Base-by-base conservation (phyloP, 345 rosid genomes). In the Ailanthus altissimus region DNA sequence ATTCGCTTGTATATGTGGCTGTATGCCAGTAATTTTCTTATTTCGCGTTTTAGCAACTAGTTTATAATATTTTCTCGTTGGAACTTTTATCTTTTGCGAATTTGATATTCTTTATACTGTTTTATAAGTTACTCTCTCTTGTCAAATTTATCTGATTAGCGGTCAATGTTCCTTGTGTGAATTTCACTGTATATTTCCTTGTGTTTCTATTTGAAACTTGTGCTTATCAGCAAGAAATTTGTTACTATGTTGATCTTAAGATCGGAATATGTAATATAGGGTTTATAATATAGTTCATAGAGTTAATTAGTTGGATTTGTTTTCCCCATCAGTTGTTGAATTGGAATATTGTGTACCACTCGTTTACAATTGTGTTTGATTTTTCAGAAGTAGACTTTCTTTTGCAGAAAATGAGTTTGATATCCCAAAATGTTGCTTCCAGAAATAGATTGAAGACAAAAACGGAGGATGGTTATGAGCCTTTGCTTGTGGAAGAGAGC, bases 341-440 rank as follows among this genome's bases (percentile, higher is more conserved):
- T 72, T 43, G 57, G 38, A 59, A 46, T 64, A 9, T 64, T 25
- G 3, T 53, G n/a, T 25, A 14, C 58, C 49, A 28, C 71, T 74
- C 15, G 20, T 23, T 70, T 42, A 43, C 28, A 1, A 46, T 32
- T 32, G 38, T 72, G 23, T 71, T 77, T 75, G 63, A 7, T 28
- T 72, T 78, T 80, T 53, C 76, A 80, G 85, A 57, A 64, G 14
- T 40, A 18, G 62, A 23, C 12, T 36, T 53, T 12, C 5, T 57
- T 61, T 75, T 11, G 49, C 18, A 15, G 69, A 83, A 65, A 71
- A 85, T 93, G 96, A 88, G 87, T 74, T 82, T 86, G 85, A 87
- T 93, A 81, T 93, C 96, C 56, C 96, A 93, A 73, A 87, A 89
- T 75, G 74, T 70, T 74, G 86, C 78, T 51, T 73, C 82, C 16